phyloP scores from a whole-genome alignment of 1,139 yeast genomes.

The Yamadazyma oceani region DNA sequence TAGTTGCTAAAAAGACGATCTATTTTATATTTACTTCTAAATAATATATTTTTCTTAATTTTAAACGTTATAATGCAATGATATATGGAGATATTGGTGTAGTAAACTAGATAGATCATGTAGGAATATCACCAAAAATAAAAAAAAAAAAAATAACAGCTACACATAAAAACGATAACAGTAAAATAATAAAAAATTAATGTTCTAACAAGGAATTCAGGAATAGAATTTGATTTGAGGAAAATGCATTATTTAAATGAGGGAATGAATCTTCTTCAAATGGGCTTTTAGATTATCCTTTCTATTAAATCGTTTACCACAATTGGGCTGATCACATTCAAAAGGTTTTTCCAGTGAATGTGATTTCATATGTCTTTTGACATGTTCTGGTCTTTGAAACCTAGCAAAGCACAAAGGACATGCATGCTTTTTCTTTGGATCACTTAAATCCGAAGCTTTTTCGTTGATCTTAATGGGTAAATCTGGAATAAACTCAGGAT shows the following conservation, averaged over 20 bases:
- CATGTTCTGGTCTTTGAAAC: constrained; percentile 91
- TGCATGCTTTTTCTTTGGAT: constrained; percentile 64
- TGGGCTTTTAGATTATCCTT: constrained; percentile 71
- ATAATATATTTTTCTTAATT: neutral
- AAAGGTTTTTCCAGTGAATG: constrained; percentile 89
- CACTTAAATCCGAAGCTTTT: constrained; percentile 31
- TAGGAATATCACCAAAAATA: too few relatives aligned
- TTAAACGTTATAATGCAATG: neutral
- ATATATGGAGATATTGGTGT: neutral
- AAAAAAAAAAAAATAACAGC: neutral
- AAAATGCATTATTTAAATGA: constrained; percentile 2
- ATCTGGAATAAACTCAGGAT: constrained; percentile 20
- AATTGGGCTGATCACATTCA: constrained; percentile 67
- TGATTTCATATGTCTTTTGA: constrained; percentile 83
- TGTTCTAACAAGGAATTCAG: constrained; percentile 4
- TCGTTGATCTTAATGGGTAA: constrained; percentile 26
- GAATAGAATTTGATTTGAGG: neutral
- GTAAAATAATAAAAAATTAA: neutral
- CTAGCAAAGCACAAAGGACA: constrained; percentile 76
- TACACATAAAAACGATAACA: neutral
- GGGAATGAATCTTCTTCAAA: constrained; percentile 57
- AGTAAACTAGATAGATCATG: neutral
- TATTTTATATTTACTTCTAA: constrained; percentile 2
- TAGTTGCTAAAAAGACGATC: neutral
- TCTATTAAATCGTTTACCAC: constrained; percentile 76